Evolutionary conservation across 176 grass and related monocot species (phyloP).

Genomic region (Guadua angustifolia): DNA sequence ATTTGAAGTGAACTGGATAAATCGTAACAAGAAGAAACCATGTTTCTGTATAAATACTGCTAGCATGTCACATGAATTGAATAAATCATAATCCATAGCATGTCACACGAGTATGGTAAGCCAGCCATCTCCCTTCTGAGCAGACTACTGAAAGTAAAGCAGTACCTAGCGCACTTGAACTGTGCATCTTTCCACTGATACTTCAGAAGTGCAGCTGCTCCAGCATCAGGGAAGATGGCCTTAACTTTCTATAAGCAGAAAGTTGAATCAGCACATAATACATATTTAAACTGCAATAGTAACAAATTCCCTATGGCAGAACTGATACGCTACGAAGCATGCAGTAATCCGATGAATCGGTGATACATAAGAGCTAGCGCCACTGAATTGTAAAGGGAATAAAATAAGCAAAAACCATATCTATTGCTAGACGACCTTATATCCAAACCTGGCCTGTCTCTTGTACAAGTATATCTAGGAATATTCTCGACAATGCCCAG

Average conservation of each 20-base stretch:
- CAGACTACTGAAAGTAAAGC: conserved; percentile 1
- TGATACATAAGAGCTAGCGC: neutral
- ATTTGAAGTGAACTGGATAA: neutral
- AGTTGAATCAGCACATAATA: conserved; percentile 8
- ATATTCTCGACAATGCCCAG: conserved; percentile 85
- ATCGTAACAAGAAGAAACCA: neutral
- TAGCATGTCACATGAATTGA: neutral
- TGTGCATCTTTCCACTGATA: conserved; percentile 84
- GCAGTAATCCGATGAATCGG: neutral
- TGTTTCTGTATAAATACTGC: neutral
- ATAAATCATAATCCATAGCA: neutral
- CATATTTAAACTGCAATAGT: neutral
- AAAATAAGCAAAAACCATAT: conserved; percentile 4
- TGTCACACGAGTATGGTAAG: neutral
- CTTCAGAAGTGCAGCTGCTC: conserved; percentile 88
- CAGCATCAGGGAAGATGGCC: conserved; percentile 91
- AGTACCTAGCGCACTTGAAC: conserved; percentile 84
- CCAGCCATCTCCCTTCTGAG: neutral
- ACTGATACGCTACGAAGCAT: neutral
- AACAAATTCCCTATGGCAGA: neutral
- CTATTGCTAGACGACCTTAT: conserved; percentile 53
- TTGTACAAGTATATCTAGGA: conserved; percentile 76
- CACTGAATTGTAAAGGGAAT: neutral
- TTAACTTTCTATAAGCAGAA: conserved; percentile 68
- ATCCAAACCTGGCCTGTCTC: conserved; percentile 82